phyloP scores from a whole-genome alignment of 495 filamentous ascomycete genomes.

The Tetracladium setigerum region DNA sequence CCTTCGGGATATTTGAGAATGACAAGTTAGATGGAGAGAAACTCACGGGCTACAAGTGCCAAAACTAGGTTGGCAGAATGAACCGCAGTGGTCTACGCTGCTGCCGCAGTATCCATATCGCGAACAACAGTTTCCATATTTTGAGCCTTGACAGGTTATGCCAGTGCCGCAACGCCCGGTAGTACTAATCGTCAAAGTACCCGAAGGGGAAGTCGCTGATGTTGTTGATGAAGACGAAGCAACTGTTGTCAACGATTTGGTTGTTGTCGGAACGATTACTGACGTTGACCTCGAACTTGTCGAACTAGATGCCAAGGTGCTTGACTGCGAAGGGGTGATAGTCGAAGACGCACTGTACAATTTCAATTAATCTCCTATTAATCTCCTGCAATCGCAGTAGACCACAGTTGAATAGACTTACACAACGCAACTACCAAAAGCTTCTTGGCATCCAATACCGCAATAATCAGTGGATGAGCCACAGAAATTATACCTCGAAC shows the following conservation, averaged over 20 bases:
- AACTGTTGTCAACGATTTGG: no score
- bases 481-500: constrained; percentile 11
- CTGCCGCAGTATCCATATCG: constrained; percentile 25
- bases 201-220: no score
- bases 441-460: constrained; percentile 14
- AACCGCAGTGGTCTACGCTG: constrained; percentile 26
- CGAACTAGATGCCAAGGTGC: constrained; percentile 9
- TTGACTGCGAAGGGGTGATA: background rate
- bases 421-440: constrained; percentile 5
- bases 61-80: constrained; percentile 24
- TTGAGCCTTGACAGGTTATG: constrained; percentile 16
- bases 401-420: constrained; percentile 1
- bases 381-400: background rate
- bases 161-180: constrained; percentile 8
- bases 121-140: constrained; percentile 24
- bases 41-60: constrained; percentile 4
- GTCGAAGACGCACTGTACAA: constrained; percentile 7
- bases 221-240: no score
- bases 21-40: no score
- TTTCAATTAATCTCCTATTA: constrained; percentile 3
- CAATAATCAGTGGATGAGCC: constrained; percentile 9
- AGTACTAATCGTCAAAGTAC: background rate
- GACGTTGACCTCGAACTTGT: background rate
- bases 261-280: background rate
- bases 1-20: no score